Base-by-base conservation (phyloP, 2,329 filamentous ascomycete species). In the Ascochyta pisi region DNA sequence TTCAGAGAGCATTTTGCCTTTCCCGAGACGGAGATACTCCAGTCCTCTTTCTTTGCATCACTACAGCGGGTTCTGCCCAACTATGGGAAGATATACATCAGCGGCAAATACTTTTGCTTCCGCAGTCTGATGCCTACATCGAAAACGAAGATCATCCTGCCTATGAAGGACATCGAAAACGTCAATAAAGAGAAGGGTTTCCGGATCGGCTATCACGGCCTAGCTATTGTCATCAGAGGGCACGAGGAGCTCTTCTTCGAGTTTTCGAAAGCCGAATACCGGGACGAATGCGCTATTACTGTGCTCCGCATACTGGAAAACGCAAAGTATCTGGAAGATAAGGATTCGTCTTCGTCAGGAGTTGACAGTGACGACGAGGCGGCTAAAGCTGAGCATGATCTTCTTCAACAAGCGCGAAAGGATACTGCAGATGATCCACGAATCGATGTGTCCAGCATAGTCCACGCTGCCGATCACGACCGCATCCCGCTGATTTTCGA, bases 181-280 rank as follows among this genome's bases (percentile, higher is more conserved):
- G 91, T 92, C 6, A 88, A 94, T 67, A 97, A 96, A 76, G 93
- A 97, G 75, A 96, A 95, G 69, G 94, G 95, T 0, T 98, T 97
- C 70, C 86, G 93, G 1, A 90, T 96, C 67, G 91, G 92, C 6
- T 97, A 96, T 66, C 89, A 91, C 19, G 95, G 93, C 5, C 83
- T 99, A 37, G 92, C 96, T 0, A 81, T 98, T n/a, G 90, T 96
- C 4, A 96, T 99, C 61, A 88, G 90, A 49, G 95, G 93, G 0
- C 92, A 97, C 59, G 95, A 98, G 73, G 95, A 98, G 75, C 79
- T 99, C 0, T 98, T 98, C 75, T 98, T 99, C 68, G 94, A 99
- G 73, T 98, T 98, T 70, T 84, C 85, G 48, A 84, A 88, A 43
- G 81, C 84, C 1, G 92, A 92, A 31, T 83, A 88, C 54, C 87